phyloP scores from a whole-genome alignment of 495 filamentous ascomycete species.

The Clavariopsis aquatica region DNA sequence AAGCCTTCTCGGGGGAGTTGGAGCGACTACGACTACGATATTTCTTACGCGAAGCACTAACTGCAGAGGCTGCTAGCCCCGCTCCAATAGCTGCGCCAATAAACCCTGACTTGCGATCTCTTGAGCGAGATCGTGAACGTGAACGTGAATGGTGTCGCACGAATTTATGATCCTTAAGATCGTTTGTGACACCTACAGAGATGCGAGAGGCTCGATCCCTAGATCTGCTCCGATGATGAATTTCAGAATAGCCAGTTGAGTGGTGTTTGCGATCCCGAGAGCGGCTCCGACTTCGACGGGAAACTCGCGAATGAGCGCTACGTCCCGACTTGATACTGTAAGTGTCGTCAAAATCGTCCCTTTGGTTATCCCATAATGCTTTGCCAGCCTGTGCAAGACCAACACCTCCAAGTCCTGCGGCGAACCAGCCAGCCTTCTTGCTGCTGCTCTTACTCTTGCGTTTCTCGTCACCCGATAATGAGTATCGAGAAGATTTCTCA shows the following conservation, averaged over 20 bases:
- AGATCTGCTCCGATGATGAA: conserved; percentile 30
- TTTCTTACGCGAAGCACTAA: conserved; percentile 23
- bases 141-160: conserved; percentile 46
- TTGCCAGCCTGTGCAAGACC: conserved; percentile 53
- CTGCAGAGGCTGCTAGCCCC: conserved; percentile 40
- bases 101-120: conserved; percentile 46
- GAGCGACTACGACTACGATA: conserved; percentile 38
- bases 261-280: conserved; percentile 46
- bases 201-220: conserved; percentile 28
- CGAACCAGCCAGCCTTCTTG: conserved; percentile 53
- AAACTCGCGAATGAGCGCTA: conserved; percentile 41
- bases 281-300: conserved; percentile 42
- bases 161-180: conserved; percentile 36
- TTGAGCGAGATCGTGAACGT: conserved; percentile 48
- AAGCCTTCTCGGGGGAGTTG: conserved; percentile 26
- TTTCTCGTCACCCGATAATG: conserved; percentile 42
- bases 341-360: conserved; percentile 59
- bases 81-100: conserved; percentile 51
- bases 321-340: conserved; percentile 59
- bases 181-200: conserved; percentile 25
- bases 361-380: conserved; percentile 52
- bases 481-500: conserved; percentile 53
- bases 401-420: conserved; percentile 52
- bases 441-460: conserved; percentile 53
- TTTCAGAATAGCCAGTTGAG: conserved; percentile 48